A percentile compares a stretch with the other conserved stretches of the same genome.
Conservation (phyloP, 768 basidiomycete species). For the Austroboletus festivus region DNA sequence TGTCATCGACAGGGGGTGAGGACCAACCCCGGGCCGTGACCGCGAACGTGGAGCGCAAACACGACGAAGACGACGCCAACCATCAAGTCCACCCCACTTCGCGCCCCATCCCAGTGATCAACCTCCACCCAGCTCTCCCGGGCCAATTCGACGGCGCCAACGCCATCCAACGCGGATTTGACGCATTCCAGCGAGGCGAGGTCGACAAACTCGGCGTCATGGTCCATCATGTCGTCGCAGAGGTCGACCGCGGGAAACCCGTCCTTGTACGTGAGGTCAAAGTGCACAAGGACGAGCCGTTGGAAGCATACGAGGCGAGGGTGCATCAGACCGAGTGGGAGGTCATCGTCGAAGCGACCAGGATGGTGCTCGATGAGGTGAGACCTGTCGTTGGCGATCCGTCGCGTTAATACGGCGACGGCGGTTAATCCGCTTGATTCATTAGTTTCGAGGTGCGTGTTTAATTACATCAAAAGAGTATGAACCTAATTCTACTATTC, state of each 20-base stretch:
- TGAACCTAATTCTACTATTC: slow-evolving; percentile 20
- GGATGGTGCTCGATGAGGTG: slow-evolving; percentile 59
- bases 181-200: slow-evolving; percentile 82
- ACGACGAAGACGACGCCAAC: no score
- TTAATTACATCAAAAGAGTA: no score
- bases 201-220: slow-evolving; percentile 79
- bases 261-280: slow-evolving; percentile 77
- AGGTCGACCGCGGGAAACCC: slow-evolving; percentile 91
- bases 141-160: slow-evolving; percentile 96
- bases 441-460: no score
- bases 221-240: slow-evolving; percentile 91
- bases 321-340: slow-evolving; percentile 86
- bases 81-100: no score
- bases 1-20: background rate
- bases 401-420: no score
- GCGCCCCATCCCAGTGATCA: slow-evolving; percentile 78
- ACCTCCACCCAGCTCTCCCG: slow-evolving; percentile 93
- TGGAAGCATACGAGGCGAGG: slow-evolving; percentile 63
- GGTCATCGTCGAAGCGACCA: slow-evolving; percentile 85
- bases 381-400: slow-evolving; percentile 22
- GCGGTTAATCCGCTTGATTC: no score
- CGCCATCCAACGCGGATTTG: slow-evolving; percentile 85
- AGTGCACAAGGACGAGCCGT: slow-evolving; percentile 69
- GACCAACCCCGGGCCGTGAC: background rate
- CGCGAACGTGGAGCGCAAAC: slow-evolving; percentile 30